A percentile compares a stretch with the other conserved stretches of the same genome.
phyloP scores from a whole-genome alignment of 805 yeast genomes.

The Monosporozyma aerobia region DNA sequence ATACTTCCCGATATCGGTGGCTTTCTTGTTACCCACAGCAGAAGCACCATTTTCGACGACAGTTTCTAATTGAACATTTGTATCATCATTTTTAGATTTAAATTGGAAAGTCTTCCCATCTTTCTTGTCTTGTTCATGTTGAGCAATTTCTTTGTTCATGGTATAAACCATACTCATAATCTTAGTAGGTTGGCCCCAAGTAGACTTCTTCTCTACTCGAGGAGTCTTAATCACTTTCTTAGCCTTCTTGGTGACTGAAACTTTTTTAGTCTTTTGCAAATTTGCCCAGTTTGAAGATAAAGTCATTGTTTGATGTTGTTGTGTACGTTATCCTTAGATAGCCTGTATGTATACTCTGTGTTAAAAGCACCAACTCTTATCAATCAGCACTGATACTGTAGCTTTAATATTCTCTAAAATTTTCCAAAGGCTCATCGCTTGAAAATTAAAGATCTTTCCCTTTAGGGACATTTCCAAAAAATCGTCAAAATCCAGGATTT shows the following conservation, averaged over 20 bases:
- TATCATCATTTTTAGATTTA: constrained; percentile 1
- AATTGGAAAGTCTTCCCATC: constrained; percentile 19
- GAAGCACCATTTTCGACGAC: constrained; percentile 1
- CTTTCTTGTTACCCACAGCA: constrained; percentile 11
- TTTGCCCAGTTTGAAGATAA: constrained; percentile 32
- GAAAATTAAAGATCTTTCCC: constrained; percentile 2
- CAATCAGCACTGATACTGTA: not conserved
- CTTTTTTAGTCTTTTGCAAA: constrained; percentile 16
- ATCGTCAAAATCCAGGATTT: not conserved
- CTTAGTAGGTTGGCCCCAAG: constrained; percentile 2
- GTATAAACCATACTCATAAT: constrained; percentile 26
- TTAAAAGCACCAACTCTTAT: not conserved
- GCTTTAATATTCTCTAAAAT: not conserved
- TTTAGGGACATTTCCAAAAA: not conserved
- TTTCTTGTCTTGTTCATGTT: constrained; percentile 16
- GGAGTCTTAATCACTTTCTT: constrained; percentile 1
- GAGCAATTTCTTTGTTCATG: constrained; percentile 25
- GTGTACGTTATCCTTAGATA: not conserved
- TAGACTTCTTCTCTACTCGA: constrained; percentile 6
- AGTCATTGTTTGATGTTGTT: constrained; percentile 15
- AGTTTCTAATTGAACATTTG: not conserved
- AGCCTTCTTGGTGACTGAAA: constrained; percentile 7
- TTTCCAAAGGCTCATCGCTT: constrained; percentile 1
- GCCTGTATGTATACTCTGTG: too few relatives aligned
- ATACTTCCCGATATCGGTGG: constrained; percentile 55